Evolutionary conservation across 75 land plant species (phyloP), one percentile per base, ranked within the genome.

Genomic region (Pinus tabuliformis): DNA sequence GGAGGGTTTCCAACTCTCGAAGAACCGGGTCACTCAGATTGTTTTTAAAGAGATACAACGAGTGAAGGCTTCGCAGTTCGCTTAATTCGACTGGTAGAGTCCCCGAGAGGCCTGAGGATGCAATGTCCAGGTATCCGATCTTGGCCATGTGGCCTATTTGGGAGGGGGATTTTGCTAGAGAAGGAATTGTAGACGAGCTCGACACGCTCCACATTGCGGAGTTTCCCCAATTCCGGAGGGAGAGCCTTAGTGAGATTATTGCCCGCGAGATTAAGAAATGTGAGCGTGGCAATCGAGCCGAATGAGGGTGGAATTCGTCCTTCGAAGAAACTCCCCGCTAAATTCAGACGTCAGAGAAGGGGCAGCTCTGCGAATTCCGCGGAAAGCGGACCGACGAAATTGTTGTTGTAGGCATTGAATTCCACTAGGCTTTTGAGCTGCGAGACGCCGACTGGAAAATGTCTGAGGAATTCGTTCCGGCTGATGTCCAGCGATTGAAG

Each of bases 241-340:
- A 90, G 74, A 13, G 65, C 52, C 5, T 88, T 88, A 28, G 59
- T 49, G 49, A 90, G 88, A 11, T 56, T 72, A 73, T 87, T 88
- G 13, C 90, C 87, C n/a, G 90, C 87, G 15, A 90, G 73, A 26
- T 87, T 83, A 20, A 90, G 68, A 54, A 88, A 89, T 76, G 78
- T 84, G 2, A 93, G 83, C 59, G 36, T 80, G 56, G 66, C 81
- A 22, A 92, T 82, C 42, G 64, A 68, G 0, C 94, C 94, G 76
- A 83, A 92, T 17, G 82, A 84, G 6, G 73, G 18, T n/a, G 94
- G 94, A 74, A 92, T 90, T 36, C 83, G 78, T 21, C 92, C 95
- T 6, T 72, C 83, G 78, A 93, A 93, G 82, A 91, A 93, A 77
- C 93, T 93, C 59, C 95, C 95, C 39, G 87, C 95, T 17, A 93